These are phyloP conservation scores for Paraurostyla sp. DNA, from an alignment of 73 alveolate species.

Conservation along the genomic window DNA sequence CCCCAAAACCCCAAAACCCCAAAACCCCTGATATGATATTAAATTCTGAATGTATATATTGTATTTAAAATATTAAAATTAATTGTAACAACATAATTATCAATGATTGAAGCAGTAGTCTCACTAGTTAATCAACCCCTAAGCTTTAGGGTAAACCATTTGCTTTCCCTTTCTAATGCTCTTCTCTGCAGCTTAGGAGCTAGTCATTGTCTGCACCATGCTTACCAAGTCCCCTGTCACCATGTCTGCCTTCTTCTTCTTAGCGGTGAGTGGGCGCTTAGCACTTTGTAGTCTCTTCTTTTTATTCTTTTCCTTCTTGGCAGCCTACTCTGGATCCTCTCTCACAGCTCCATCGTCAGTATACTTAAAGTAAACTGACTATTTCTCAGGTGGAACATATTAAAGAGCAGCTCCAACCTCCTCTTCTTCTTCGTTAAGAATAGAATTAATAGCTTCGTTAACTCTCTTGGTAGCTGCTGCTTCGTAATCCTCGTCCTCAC, in stretches of 20 bases:
- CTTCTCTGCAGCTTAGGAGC: constrained; percentile 53
- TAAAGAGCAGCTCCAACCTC: constrained; percentile 73
- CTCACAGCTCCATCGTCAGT: constrained; percentile 91
- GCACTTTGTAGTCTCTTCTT: constrained; percentile 71
- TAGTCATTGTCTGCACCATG: constrained; percentile 72
- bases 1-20: too few species aligned
- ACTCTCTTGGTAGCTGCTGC: constrained; percentile 82
- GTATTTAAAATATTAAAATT: too few species aligned
- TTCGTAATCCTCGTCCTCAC: constrained; percentile 85
- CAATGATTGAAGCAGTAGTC: too few species aligned
- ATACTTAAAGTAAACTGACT: constrained; percentile 81
- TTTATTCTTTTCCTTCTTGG: constrained; percentile 68
- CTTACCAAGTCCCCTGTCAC: constrained; percentile 67
- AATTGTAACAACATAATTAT: too few species aligned
- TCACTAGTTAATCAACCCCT: constrained; percentile 60
- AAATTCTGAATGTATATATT: too few species aligned
- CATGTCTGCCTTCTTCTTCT: constrained; percentile 74
- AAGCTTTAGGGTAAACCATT: constrained; percentile 72
- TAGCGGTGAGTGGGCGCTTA: constrained; percentile 79
- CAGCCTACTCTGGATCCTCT: constrained; percentile 81
- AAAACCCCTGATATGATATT: too few species aligned
- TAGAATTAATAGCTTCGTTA: constrained; percentile 59
- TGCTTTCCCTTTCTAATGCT: constrained; percentile 28
- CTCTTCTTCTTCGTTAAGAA: constrained; percentile 70
- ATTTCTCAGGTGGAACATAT: constrained; percentile 58